Conservation (phyloP, 345 rosid species). For the Acer yangbiense region DNA sequence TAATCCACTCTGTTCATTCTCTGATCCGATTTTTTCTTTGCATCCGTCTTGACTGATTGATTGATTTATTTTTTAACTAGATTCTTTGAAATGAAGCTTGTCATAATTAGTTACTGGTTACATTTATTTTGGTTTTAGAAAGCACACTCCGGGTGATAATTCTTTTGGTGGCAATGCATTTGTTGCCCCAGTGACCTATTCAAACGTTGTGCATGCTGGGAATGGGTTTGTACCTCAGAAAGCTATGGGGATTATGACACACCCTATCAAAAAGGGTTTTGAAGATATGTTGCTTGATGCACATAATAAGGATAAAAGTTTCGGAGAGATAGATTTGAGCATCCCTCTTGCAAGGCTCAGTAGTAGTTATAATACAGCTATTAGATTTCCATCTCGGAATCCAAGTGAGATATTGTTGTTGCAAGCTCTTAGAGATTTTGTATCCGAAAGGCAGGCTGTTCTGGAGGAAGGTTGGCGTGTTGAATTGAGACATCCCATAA, state of each 20-base stretch:
- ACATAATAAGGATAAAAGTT: constrained; percentile 35
- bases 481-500: constrained; percentile 57
- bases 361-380: constrained; percentile 44
- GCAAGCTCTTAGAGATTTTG: constrained; percentile 75
- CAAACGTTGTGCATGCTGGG: constrained; percentile 42
- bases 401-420: constrained; percentile 67
- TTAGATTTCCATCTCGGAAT: constrained; percentile 59
- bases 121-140: constrained; percentile 56
- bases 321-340: constrained; percentile 48
- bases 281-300: constrained; percentile 46
- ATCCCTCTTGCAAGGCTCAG: constrained; percentile 49
- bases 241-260: constrained; percentile 45
- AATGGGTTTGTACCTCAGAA: constrained; percentile 52
- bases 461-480: constrained; percentile 88
- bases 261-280: constrained; percentile 40
- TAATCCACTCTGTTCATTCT: background rate
- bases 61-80: background rate
- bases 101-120: constrained; percentile 34
- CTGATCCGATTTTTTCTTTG: background rate
- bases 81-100: constrained; percentile 23
- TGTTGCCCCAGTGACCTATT: constrained; percentile 50
- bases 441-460: constrained; percentile 80
- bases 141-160: constrained; percentile 50
- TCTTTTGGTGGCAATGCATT: constrained; percentile 57
- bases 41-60: constrained; percentile 2